These are phyloP conservation scores for Pinguiococcus pyrenoidosus DNA, from an alignment of 108 stramenopile genomes.

Conservation along the genomic window DNA sequence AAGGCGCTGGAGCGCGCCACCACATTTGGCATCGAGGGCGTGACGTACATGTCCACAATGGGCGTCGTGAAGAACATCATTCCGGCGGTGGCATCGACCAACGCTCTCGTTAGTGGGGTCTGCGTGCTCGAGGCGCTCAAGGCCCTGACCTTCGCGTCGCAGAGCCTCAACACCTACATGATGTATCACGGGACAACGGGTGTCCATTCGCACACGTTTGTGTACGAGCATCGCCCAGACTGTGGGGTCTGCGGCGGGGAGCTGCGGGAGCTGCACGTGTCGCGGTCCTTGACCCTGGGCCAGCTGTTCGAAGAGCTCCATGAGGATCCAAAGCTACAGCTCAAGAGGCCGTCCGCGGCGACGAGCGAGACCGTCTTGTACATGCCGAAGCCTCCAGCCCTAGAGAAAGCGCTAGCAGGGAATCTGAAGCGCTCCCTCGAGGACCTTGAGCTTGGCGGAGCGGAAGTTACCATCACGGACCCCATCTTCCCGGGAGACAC, in stretches of 20 bases:
- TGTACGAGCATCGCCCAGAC: conserved; percentile 65
- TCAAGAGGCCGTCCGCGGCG: conserved; percentile 3
- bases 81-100: conserved; percentile 40
- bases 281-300: conserved; percentile 43
- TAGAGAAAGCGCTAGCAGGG: not conserved
- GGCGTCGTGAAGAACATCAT: conserved; percentile 40
- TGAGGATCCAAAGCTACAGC: conserved; percentile 53
- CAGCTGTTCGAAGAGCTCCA: conserved; percentile 56
- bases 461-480: no score
- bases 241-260: conserved; percentile 69
- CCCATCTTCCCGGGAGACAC: no score
- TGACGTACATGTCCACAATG: conserved; percentile 26
- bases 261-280: conserved; percentile 43
- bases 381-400: conserved; percentile 5
- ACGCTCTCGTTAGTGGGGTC: conserved; percentile 36
- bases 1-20: conserved; percentile 1
- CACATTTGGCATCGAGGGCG: conserved; percentile 23
- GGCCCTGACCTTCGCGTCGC: conserved; percentile 71
- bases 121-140: conserved; percentile 92
- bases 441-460: no score
- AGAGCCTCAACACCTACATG: conserved; percentile 43
- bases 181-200: conserved; percentile 3
- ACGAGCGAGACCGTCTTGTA: not conserved
- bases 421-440: conserved; percentile 1
- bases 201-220: conserved; percentile 71